Conservation (phyloP, 78 protist species). For the Planoprotostelium fungivorum region DNA sequence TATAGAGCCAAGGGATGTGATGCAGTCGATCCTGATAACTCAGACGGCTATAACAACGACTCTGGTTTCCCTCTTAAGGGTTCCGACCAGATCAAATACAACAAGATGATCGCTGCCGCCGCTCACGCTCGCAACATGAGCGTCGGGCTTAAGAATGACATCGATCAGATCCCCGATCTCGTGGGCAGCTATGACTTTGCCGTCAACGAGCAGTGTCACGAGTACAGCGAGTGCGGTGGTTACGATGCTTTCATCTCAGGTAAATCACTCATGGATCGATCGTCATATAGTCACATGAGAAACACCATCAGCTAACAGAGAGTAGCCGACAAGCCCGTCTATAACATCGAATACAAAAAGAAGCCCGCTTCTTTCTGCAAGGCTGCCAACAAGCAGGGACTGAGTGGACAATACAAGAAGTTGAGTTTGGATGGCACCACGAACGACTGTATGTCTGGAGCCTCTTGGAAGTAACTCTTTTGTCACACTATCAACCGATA, state of each 20-base stretch:
- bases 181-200: not conserved
- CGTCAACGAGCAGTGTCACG: not conserved
- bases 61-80: constrained; percentile 2
- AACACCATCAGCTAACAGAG: not conserved
- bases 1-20: not conserved
- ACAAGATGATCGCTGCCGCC: not conserved
- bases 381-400: not conserved
- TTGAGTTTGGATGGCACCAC: not conserved
- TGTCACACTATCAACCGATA: too few species aligned
- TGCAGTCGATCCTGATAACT: constrained; percentile 7
- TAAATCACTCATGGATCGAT: not conserved
- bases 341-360: not conserved
- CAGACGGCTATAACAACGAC: not conserved
- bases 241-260: not conserved
- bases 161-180: not conserved
- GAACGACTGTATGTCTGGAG: not conserved
- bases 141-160: constrained; percentile 9
- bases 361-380: not conserved
- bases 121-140: not conserved
- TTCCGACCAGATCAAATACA: constrained; percentile 6
- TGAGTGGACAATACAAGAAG: not conserved
- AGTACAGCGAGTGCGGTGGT: not conserved
- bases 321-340: not conserved
- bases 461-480: not conserved
- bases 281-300: too few species aligned